Percentiles rank a stretch among this genome's conserved stretches.
phyloP scores from a whole-genome alignment of 192 early-diverging fungal species.

The Coemansia sp. region DNA sequence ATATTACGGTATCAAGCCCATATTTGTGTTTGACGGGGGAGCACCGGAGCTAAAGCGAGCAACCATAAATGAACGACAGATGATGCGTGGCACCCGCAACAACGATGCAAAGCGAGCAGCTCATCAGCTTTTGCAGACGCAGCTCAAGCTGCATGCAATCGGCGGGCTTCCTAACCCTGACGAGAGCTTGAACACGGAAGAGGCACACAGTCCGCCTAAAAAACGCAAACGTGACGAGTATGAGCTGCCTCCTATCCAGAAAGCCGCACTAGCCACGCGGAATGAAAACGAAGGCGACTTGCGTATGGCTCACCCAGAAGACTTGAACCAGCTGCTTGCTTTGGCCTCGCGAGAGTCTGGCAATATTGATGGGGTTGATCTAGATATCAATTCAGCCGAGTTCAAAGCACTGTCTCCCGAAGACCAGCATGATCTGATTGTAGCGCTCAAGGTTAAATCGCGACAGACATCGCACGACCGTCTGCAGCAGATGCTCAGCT shows the following conservation, averaged over 20 bases:
- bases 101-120: slow-evolving; percentile 70
- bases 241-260: slow-evolving; percentile 38
- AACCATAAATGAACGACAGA: slow-evolving; percentile 48
- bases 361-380: slow-evolving; percentile 43
- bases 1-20: slow-evolving; percentile 82
- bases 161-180: slow-evolving; percentile 7
- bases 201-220: slow-evolving; percentile 20
- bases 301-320: slow-evolving; percentile 51
- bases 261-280: slow-evolving; percentile 28
- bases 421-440: slow-evolving; percentile 89
- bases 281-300: slow-evolving; percentile 29
- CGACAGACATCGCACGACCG: slow-evolving; percentile 74
- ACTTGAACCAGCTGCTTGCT: slow-evolving; percentile 38
- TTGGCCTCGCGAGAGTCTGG: slow-evolving; percentile 45
- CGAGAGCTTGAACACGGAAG: neutral
- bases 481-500: slow-evolving; percentile 67
- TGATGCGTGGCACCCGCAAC: slow-evolving; percentile 29
- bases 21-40: slow-evolving; percentile 97
- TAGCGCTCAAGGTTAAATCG: slow-evolving; percentile 79
- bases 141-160: slow-evolving; percentile 71
- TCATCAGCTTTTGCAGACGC: slow-evolving; percentile 75
- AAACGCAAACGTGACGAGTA: slow-evolving; percentile 57
- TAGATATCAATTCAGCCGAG: slow-evolving; percentile 76
- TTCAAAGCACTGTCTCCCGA: slow-evolving; percentile 77
- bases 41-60: slow-evolving; percentile 79